Conservation (phyloP, 129 eudicot species). For the Artemisia annua region DNA sequence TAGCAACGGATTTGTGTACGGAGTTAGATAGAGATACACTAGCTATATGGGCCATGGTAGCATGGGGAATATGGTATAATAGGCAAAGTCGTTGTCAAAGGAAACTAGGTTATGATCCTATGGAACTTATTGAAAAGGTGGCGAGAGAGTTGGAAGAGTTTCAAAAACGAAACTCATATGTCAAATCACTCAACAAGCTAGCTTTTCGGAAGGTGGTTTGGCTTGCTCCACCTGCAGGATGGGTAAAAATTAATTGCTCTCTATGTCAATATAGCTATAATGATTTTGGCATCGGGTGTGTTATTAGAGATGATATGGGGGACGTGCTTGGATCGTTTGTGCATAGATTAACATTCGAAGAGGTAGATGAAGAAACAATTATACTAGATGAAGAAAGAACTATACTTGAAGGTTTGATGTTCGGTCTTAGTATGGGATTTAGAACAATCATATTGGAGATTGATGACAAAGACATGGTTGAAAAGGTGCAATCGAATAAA, state of each 20-base stretch:
- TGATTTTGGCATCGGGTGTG: conserved; percentile 3
- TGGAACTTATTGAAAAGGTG: background rate
- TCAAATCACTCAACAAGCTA: background rate
- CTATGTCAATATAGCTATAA: background rate
- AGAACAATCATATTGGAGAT: conserved; percentile 11
- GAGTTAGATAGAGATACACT: background rate
- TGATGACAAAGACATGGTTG: background rate
- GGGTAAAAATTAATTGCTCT: conserved; percentile 17
- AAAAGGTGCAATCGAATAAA: background rate
- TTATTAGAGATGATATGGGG: conserved; percentile 17
- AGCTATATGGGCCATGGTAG: conserved; percentile 19
- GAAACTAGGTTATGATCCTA: background rate
- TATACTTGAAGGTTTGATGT: background rate
- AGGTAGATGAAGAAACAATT: background rate
- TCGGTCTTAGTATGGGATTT: conserved; percentile 17
- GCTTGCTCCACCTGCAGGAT: conserved; percentile 16
- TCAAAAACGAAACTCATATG: background rate
- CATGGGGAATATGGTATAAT: conserved; percentile 21
- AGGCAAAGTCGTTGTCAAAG: conserved; percentile 4
- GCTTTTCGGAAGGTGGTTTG: background rate
- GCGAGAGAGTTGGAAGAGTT: background rate
- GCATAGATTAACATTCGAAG: background rate
- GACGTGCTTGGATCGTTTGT: conserved; percentile 12
- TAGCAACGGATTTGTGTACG: background rate
- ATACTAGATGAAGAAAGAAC: background rate